These are phyloP conservation scores for Kingdonia uniflora DNA, from an alignment of 164 flowering plant species.

Conservation along the genomic window DNA sequence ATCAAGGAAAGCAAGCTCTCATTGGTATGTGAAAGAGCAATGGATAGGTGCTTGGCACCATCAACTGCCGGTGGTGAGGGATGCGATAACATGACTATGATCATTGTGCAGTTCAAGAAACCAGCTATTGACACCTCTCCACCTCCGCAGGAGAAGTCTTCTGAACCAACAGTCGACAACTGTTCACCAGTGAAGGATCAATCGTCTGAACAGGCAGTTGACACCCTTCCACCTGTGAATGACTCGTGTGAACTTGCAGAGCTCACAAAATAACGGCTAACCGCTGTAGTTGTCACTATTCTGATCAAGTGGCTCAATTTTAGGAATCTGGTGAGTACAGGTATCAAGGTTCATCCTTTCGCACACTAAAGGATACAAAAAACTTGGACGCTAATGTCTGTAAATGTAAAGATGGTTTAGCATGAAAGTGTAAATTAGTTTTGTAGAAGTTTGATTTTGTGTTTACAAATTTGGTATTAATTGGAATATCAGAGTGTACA, in stretches of 20 bases:
- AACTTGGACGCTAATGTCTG: slow-evolving; percentile 11
- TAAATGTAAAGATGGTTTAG: slow-evolving; percentile 11
- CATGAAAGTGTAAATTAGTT: background rate
- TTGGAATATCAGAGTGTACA: too few species aligned
- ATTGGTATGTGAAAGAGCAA: slow-evolving; percentile 68
- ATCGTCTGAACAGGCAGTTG: too few species aligned
- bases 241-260: slow-evolving; percentile 17
- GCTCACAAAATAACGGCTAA: too few species aligned
- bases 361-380: background rate
- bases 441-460: background rate
- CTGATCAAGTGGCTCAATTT: too few species aligned
- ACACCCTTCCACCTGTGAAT: too few species aligned
- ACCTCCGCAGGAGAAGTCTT: slow-evolving; percentile 25
- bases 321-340: too few species aligned
- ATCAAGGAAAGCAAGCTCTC: slow-evolving; percentile 90
- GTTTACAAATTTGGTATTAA: too few species aligned
- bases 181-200: too few species aligned
- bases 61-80: slow-evolving; percentile 88
- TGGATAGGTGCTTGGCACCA: slow-evolving; percentile 92
- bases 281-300: too few species aligned
- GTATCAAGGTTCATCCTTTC: too few species aligned
- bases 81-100: slow-evolving; percentile 99
- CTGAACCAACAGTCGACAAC: too few species aligned
- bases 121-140: slow-evolving; percentile 23
- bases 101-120: slow-evolving; percentile 89